A percentile compares a stretch with the other conserved stretches of the same genome.
phyloP scores from a whole-genome alignment of 1,284 basidiomycete genomes.

The Ustilago lituana region DNA sequence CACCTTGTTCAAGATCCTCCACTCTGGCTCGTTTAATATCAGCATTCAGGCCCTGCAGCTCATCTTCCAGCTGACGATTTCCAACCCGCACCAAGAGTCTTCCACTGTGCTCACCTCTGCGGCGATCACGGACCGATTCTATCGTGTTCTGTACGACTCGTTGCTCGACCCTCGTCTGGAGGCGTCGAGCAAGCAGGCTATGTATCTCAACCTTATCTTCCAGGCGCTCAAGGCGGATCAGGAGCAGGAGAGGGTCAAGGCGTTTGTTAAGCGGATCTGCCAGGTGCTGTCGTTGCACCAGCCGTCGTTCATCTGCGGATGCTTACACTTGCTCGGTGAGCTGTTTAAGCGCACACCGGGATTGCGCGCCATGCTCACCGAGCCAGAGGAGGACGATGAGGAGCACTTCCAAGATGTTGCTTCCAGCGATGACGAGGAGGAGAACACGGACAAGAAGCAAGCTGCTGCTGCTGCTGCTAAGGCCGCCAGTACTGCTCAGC shows the following conservation, averaged over 20 bases:
- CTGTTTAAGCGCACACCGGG: slow-evolving; percentile 80
- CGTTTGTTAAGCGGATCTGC: slow-evolving; percentile 85
- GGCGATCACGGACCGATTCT: slow-evolving; percentile 76
- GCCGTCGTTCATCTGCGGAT: slow-evolving; percentile 89
- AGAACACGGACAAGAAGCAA: slow-evolving; percentile 31
- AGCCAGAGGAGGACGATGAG: slow-evolving; percentile 68
- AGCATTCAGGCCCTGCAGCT: slow-evolving; percentile 91
- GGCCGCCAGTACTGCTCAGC: not conserved
- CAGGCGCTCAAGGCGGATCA: slow-evolving; percentile 86
- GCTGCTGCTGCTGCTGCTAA: slow-evolving; percentile 16
- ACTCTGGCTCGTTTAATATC: slow-evolving; percentile 90
- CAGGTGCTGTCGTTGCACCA: slow-evolving; percentile 83
- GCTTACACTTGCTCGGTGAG: slow-evolving; percentile 74
- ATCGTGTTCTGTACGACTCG: slow-evolving; percentile 88
- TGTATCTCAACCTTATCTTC: slow-evolving; percentile 96
- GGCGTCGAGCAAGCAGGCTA: slow-evolving; percentile 89
- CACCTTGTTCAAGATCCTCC: slow-evolving; percentile 93
- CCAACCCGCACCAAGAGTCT: slow-evolving; percentile 30
- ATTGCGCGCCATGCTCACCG: slow-evolving; percentile 76
- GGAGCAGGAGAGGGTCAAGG: slow-evolving; percentile 76
- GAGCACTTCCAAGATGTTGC: slow-evolving; percentile 71
- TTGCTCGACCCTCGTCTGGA: slow-evolving; percentile 84
- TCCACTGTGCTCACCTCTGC: slow-evolving; percentile 31
- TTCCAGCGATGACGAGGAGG: slow-evolving; percentile 56
- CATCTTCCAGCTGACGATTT: slow-evolving; percentile 79